These are phyloP conservation scores for Drechslerella dactyloides DNA, from an alignment of 2,329 filamentous ascomycete species.

Conservation along the genomic window DNA sequence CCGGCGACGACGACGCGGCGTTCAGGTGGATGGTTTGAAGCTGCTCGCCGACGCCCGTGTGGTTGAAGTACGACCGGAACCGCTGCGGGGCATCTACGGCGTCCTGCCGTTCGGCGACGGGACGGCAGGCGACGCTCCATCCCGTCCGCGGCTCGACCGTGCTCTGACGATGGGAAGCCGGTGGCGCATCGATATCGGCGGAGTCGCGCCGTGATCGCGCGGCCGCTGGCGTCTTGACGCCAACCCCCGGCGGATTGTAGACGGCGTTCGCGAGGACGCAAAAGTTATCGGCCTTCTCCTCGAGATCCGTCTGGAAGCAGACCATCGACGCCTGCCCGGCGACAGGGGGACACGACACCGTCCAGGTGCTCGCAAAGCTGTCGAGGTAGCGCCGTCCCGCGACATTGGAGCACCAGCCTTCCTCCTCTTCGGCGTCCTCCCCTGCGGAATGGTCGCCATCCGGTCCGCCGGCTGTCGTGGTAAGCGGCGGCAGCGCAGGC, in stretches of 20 bases:
- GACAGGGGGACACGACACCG: constrained; percentile 22
- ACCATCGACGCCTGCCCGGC: background rate
- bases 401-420: constrained; percentile 27
- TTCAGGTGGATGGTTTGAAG: too few species aligned
- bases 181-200: too few species aligned
- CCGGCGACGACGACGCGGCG: too few species aligned
- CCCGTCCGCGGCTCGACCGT: too few species aligned
- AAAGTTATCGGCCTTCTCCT: constrained; percentile 26
- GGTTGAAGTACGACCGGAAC: constrained; percentile 53
- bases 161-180: too few species aligned
- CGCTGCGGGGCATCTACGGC: constrained; percentile 49
- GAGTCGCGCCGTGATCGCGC: too few species aligned
- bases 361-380: constrained; percentile 26
- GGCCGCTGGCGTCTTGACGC: background rate
- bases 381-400: constrained; percentile 20
- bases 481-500: too few species aligned
- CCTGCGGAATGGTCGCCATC: too few species aligned
- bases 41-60: too few species aligned
- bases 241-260: constrained; percentile 7
- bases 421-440: too few species aligned
- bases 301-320: constrained; percentile 33
- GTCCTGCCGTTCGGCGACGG: constrained; percentile 13
- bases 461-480: too few species aligned
- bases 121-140: constrained; percentile 7
- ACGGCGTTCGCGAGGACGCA: constrained; percentile 34